phyloP scores from a whole-genome alignment of 352 stramenopile species.

The Peronospora destructor region DNA sequence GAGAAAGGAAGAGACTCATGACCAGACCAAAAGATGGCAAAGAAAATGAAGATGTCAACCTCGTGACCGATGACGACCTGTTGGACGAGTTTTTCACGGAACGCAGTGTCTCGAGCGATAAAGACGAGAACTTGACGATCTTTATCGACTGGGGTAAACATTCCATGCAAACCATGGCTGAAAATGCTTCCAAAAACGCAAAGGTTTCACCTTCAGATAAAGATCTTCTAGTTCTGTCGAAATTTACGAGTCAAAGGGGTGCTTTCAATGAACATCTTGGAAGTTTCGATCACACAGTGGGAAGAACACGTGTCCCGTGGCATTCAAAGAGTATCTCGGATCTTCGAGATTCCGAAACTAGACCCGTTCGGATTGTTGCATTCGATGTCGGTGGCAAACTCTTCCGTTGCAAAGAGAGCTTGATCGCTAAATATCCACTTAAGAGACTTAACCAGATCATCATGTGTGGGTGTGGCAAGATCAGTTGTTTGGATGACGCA shows the following conservation, averaged over 20 bases:
- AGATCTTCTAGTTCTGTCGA: conserved; percentile 7
- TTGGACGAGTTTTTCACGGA: not conserved
- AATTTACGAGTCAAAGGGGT: conserved; percentile 12
- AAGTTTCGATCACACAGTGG: conserved; percentile 19
- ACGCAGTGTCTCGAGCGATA: too few species aligned
- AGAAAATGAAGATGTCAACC: conserved; percentile 13
- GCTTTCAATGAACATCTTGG: conserved; percentile 15
- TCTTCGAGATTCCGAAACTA: conserved; percentile 6
- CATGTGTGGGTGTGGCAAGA: conserved; percentile 44
- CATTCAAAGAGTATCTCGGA: conserved; percentile 27
- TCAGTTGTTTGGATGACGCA: conserved; percentile 32
- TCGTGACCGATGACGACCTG: conserved; percentile 12
- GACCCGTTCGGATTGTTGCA: conserved; percentile 17
- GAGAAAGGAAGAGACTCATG: conserved; percentile 6
- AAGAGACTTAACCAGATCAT: conserved; percentile 61
- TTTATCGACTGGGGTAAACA: too few species aligned
- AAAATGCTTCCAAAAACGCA: not conserved
- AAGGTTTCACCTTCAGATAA: not conserved
- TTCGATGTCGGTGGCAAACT: conserved; percentile 68
- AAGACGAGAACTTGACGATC: too few species aligned
- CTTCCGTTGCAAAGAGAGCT: conserved; percentile 59
- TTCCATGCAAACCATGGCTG: not conserved
- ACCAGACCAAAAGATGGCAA: conserved; percentile 7
- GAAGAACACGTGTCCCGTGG: conserved; percentile 24
- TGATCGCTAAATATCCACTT: conserved; percentile 51